phyloP scores from a whole-genome alignment of 768 basidiomycete genomes.

The Tricholoma hemisulphureum region DNA sequence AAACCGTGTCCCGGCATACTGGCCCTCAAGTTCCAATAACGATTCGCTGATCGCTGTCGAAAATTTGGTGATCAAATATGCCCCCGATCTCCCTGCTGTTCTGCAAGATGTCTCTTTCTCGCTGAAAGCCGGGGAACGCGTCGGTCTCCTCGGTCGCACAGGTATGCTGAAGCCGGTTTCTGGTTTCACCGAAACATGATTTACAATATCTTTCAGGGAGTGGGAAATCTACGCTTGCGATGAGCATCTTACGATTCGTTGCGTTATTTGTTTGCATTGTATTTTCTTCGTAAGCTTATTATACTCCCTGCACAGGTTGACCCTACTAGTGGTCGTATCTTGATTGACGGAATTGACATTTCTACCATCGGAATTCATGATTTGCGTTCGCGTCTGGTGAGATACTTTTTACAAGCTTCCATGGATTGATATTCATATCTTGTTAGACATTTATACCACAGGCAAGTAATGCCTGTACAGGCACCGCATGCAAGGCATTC shows the following conservation, averaged over 20 bases:
- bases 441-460: conserved; percentile 78
- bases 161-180: conserved; percentile 31
- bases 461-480: too few species aligned
- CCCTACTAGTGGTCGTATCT: conserved; percentile 68
- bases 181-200: background rate
- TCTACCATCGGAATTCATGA: conserved; percentile 83
- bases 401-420: conserved; percentile 20
- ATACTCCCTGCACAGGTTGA: conserved; percentile 56
- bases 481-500: background rate
- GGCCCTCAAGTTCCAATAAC: conserved; percentile 74
- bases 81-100: conserved; percentile 80
- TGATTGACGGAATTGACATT: conserved; percentile 88
- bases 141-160: conserved; percentile 81
- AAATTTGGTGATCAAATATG: conserved; percentile 77
- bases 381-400: conserved; percentile 69
- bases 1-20: conserved; percentile 82
- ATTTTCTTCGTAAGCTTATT: conserved; percentile 1
- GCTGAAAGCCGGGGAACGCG: conserved; percentile 67
- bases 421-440: conserved; percentile 4
- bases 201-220: conserved; percentile 44
- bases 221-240: conserved; percentile 81
- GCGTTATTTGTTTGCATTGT: conserved; percentile 27
- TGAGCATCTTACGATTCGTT: conserved; percentile 84
- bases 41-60: conserved; percentile 65
- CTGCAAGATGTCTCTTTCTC: conserved; percentile 74